Base-by-base conservation (phyloP, 768 basidiomycete genomes). In the Lentinula aciculospora region DNA sequence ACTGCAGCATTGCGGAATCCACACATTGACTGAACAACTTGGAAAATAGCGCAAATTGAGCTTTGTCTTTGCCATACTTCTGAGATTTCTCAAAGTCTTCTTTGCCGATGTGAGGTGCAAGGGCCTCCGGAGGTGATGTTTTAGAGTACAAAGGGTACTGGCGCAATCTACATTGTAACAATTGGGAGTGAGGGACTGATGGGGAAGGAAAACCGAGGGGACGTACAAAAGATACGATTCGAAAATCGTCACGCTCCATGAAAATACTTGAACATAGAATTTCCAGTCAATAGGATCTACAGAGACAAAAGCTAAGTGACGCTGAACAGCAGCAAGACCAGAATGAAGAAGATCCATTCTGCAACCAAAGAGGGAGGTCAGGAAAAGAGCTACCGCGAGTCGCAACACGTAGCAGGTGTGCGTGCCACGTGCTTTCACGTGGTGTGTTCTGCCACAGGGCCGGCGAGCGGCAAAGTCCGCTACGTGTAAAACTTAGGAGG, bases 81-180 rank as follows among this genome's bases (percentile, higher is more conserved):
- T 99, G 96, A 0, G 93, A 94, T 65, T 97, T 97, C 60, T 84
- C 77, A 70, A 95, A 96, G 13, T 84, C 85, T 2, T 86, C 82
- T 9, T 72, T 67, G 15, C 80, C 78, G 64, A 95, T 86, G 67
- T 93, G 86, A 1, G 71, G 70, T 3, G 81, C 84, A 3, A 97
- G 81, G 3, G 82, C 84, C 2, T 80, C 67, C 1, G 93, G 92
- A 0, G 90, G 94, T 36, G 78, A 76, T 0, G 76, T 80, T 65
- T 86, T 92, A 7, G 84, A 85, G 68, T 94, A 95, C 46, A 91
- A 76, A 3, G 91, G 91, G 64, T 91, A 89, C 70, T 98, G 95
- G 7, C 94, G 86, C 44, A 88, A 68, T 70, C 80, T 82, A 54
- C 37, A 13, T 9, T 49, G 19, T 60, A 8, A 21, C 55, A 60